Evolutionary conservation across 2,329 filamentous ascomycete species (phyloP).

Genomic region (Colletotrichum tropicicola): DNA sequence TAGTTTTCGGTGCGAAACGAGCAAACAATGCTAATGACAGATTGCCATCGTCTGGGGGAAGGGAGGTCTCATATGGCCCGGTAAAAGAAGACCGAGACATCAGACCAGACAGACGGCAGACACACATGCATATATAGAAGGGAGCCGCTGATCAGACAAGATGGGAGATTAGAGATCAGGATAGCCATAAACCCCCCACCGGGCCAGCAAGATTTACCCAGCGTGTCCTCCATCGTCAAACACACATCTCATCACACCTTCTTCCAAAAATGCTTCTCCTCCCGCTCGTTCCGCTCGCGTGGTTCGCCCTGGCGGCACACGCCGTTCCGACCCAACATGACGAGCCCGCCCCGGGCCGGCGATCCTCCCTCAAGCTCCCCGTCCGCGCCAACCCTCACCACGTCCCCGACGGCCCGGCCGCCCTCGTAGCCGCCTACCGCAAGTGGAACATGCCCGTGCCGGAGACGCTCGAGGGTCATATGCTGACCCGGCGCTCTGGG

Average conservation of each 20-base stretch:
- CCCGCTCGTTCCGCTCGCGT: background rate
- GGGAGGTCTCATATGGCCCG: too few relatives aligned
- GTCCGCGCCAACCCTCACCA: conserved; percentile 15
- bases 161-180: too few relatives aligned
- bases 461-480: conserved; percentile 11
- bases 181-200: too few relatives aligned
- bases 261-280: background rate
- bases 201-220: background rate
- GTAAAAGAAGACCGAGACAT: too few relatives aligned
- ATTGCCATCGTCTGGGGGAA: too few relatives aligned
- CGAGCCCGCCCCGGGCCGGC: background rate
- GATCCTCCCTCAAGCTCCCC: conserved; percentile 6
- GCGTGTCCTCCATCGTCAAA: background rate
- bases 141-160: too few relatives aligned
- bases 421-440: conserved; percentile 18
- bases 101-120: too few relatives aligned
- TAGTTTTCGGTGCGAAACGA: background rate
- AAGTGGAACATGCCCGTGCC: conserved; percentile 24
- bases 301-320: background rate
- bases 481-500: conserved; percentile 7
- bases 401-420: conserved; percentile 17
- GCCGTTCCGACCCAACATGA: background rate
- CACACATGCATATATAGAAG: too few relatives aligned
- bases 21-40: background rate
- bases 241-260: background rate